Evolutionary conservation across 1,139 yeast species (phyloP).

Genomic region (Groenewaldozyma sp.): DNA sequence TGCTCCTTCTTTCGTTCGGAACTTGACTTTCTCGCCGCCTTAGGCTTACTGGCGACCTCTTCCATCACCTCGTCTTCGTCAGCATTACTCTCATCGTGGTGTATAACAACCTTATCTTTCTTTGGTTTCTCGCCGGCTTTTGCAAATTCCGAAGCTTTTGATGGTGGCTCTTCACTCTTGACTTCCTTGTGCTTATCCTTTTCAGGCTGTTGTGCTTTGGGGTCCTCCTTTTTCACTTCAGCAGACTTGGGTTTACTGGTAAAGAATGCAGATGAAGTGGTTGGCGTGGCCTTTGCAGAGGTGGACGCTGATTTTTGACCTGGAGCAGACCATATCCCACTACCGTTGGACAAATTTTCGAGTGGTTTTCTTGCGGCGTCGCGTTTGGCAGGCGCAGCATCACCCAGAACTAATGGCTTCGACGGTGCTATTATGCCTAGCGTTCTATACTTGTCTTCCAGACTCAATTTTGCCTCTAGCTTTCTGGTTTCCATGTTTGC

Average conservation of each 20-base stretch:
- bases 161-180: not conserved
- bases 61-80: constrained; percentile 4
- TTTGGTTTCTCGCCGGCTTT: constrained; percentile 1
- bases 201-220: constrained; percentile 6
- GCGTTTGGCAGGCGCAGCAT: not conserved
- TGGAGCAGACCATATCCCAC: no score
- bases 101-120: constrained; percentile 13
- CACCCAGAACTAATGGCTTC: constrained; percentile 5
- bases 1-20: constrained; percentile 10
- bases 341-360: no score
- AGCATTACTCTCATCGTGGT: constrained; percentile 9
- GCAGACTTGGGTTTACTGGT: constrained; percentile 2
- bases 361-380: no score
- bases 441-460: not conserved
- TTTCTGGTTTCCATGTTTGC: constrained; percentile 1
- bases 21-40: constrained; percentile 5
- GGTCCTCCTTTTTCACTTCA: constrained; percentile 4
- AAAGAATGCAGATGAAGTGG: no score
- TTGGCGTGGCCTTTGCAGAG: no score
- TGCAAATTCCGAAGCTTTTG: not conserved
- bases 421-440: constrained; percentile 2
- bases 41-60: constrained; percentile 11
- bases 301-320: no score
- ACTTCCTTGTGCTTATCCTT: constrained; percentile 5
- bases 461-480: not conserved